Evolutionary conservation across 202 grass and related monocot genomes (phyloP).

Genomic region (Dendrocalamus latiflorus): DNA sequence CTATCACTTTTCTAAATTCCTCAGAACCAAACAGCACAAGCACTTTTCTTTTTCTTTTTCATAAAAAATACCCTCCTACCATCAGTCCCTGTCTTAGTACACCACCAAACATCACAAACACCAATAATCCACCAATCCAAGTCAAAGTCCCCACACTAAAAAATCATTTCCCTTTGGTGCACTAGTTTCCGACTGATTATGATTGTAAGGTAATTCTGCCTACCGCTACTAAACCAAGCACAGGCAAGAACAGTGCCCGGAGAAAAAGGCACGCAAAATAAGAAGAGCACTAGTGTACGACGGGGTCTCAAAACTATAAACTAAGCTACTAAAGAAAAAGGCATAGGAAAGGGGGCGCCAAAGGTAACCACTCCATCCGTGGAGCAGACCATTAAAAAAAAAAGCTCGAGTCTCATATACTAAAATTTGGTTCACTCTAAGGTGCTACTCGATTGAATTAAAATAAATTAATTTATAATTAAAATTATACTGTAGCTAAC

Average conservation of each 20-base stretch:
- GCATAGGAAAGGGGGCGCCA: not conserved
- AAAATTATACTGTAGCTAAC: too few relatives aligned
- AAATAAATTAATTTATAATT: too few relatives aligned
- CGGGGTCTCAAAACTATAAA: not conserved
- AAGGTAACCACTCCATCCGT: not conserved
- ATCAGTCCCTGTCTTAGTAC: not conserved
- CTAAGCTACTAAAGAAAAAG: not conserved
- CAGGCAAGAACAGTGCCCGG: not conserved
- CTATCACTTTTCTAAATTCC: too few relatives aligned
- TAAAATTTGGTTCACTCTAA: too few relatives aligned
- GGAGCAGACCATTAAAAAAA: too few relatives aligned
- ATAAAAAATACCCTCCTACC: not conserved
- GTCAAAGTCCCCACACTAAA: not conserved
- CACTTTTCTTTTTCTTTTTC: not conserved
- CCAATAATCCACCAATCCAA: not conserved
- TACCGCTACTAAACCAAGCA: not conserved
- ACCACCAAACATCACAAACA: not conserved
- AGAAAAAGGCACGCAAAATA: not conserved
- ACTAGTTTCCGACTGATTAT: not conserved
- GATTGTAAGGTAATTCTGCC: not conserved
- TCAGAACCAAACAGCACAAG: not conserved
- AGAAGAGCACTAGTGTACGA: not conserved
- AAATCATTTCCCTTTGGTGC: not conserved
- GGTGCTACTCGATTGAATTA: too few relatives aligned
- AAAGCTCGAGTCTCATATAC: too few relatives aligned